phyloP scores from a whole-genome alignment of 163 green algal genomes.

The Prototheca cutis region DNA sequence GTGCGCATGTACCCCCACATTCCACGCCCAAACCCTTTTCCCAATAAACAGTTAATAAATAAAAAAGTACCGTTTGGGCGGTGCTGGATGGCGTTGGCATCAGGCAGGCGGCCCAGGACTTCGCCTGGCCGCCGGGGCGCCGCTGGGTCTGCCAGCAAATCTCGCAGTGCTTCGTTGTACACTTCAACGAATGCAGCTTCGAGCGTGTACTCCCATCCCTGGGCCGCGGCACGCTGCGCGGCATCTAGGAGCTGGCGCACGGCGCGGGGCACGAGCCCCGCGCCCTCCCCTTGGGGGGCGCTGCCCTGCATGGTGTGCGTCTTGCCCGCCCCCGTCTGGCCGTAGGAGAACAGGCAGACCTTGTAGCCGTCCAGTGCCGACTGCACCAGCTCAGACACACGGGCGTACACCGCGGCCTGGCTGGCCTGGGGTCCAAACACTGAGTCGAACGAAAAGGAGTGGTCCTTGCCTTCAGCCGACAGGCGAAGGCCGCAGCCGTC shows the following conservation, averaged over 20 bases:
- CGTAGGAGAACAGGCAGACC: constrained; percentile 96
- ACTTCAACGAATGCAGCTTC: constrained; percentile 89
- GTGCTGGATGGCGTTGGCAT: constrained; percentile 48
- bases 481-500: constrained; percentile 43
- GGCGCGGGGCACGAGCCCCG: constrained; percentile 86
- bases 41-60: no score
- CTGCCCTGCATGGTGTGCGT: constrained; percentile 95
- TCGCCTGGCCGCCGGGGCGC: constrained; percentile 4
- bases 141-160: constrained; percentile 49
- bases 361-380: constrained; percentile 91
- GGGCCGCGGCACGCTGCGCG: constrained; percentile 42
- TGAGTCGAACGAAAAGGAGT: constrained; percentile 67
- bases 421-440: constrained; percentile 53
- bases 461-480: constrained; percentile 45
- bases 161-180: constrained; percentile 90
- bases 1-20: no score
- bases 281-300: constrained; percentile 19
- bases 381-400: constrained; percentile 89
- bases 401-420: constrained; percentile 76
- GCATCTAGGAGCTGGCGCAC: constrained; percentile 72
- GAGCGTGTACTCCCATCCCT: constrained; percentile 90
- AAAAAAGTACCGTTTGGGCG: constrained; percentile 19
- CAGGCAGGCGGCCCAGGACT: no score
- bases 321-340: constrained; percentile 95
- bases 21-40: no score